Evolutionary conservation across 225 moss, liverwort and hornwort genomes (phyloP), one percentile per base, ranked within the genome.

Genomic region (Marchantia polymorpha): DNA sequence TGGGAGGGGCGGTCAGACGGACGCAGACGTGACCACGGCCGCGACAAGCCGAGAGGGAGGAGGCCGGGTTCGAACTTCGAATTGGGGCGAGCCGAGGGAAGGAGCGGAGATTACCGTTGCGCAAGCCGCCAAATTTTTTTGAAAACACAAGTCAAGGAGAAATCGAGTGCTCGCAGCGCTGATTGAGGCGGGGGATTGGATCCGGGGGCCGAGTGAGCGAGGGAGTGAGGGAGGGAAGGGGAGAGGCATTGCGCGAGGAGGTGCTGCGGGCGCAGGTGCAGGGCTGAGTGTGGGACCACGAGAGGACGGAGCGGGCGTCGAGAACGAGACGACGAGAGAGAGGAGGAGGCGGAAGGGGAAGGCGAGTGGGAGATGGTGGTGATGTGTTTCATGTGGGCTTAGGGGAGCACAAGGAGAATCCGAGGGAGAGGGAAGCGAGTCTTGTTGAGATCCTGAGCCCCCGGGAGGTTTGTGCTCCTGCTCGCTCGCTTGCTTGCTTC

Each of bases 41-140:
- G 39, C 39, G 39, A 39, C 39, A 39, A 39, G 3, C 1, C 55
- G 55, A 56, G 17, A 56, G 17, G 55, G 55, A 39, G 55, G 55
- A 56, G 12, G 17, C 14, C 10, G 64, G 23, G 64, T 64, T 64
- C 25, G 70, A 70, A 70, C 19, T 16, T 20, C 13, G 70, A 39
- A 46, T 47, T 17, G 46, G 7, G 51, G 23, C 13, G 1, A 15
- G 9, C 26, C 27, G 27, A 27, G 26, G 27, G 66, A 66, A 66
- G 23, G 27, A 26, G 68, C 30, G n/a, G 30, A 61, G 46, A 7
- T 50, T 78, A 78, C 78, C 78, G 78, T 78, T 78, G 78, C 25
- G 51, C 50, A 65, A 78, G 66, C 65, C 78, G 78, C 78, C 78
- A 78, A 78, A 8, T 48, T 19, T 25, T 10, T 60, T 77, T 77